Evolutionary conservation across 176 grass and related monocot genomes (phyloP), one percentile per base, ranked within the genome.

Genomic region (Phoenix roebelenii): DNA sequence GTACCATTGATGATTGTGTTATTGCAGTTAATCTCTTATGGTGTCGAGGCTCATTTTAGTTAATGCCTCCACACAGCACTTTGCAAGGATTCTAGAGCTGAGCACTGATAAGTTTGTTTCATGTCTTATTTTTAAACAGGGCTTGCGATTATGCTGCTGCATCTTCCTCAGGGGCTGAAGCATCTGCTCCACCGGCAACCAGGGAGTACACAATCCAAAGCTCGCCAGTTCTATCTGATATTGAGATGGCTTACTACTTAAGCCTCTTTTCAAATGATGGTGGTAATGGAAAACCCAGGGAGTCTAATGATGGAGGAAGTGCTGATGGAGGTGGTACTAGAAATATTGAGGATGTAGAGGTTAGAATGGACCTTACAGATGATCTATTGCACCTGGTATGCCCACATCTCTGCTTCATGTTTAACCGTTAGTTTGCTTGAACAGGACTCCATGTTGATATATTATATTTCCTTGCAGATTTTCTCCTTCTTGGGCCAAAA

Each of bases 281-380:
- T 52, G 32, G 48, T 77, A 49, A 51, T 68, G 63, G 56, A 18
- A 90, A 59, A n/a, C 23, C 66, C 20, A 63, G 49, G 20, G 63
- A 63, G 23, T 32, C 16, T 52, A 65, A 64, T 57, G 54, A 50
- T 62, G 71, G 69, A 5, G 54, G 51, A 51, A 25, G 59, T 68
- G 52, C 22, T 68, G 30, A 79, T 71, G 58, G 29, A 22, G 72
- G 82, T 39, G 66, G 51, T 58, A 23, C 22, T 72, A 67, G 54
- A 71, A 81, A 76, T 68, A 60, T 67, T 60, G 92, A 90, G 55
- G 80, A 83, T 35, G 25, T 60, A 63, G 86, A 89, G 63, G 65
- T 85, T 67, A 85, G 82, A 63, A 98, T 98, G 93, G 93, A 98
- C 76, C 76, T 98, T 25, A 88, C 87, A 51, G 93, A 98, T 61